A percentile compares a stretch with the other conserved stretches of the same genome.
Evolutionary conservation across 2,329 filamentous ascomycete genomes (phyloP).

Genomic region (Cladorrhinum sp.): DNA sequence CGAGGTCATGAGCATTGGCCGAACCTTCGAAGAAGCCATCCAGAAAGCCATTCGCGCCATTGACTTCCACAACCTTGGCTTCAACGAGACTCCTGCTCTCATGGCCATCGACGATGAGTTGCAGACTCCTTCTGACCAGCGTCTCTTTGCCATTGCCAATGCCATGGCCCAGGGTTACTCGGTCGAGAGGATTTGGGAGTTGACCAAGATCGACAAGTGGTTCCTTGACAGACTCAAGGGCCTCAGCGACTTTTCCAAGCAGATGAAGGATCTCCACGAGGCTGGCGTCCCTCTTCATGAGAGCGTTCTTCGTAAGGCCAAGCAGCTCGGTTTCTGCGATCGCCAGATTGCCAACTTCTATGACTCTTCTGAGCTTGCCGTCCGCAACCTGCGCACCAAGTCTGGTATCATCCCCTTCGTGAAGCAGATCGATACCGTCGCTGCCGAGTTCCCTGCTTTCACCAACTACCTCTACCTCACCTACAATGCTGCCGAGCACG

Average conservation of each 20-base stretch:
- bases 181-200: conserved; percentile 95
- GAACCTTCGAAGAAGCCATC: conserved; percentile 96
- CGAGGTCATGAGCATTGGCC: conserved; percentile 97
- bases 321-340: conserved; percentile 92
- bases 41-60: conserved; percentile 96
- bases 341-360: conserved; percentile 91
- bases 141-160: conserved; percentile 95
- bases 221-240: conserved; percentile 91
- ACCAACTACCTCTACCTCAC: conserved; percentile 98
- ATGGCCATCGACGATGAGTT: conserved; percentile 97
- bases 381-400: conserved; percentile 81
- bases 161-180: conserved; percentile 93
- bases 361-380: conserved; percentile 89
- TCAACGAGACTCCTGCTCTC: conserved; percentile 84
- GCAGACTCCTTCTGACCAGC: conserved; percentile 95
- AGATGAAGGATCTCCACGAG: conserved; percentile 64
- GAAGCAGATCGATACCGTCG: conserved; percentile 98
- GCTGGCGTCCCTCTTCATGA: conserved; percentile 62
- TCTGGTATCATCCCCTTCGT: conserved; percentile 82
- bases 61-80: conserved; percentile 92
- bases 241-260: conserved; percentile 82
- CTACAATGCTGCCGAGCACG: conserved; percentile 86
- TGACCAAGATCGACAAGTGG: conserved; percentile 99
- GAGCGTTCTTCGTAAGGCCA: conserved; percentile 73
- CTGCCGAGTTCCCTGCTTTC: conserved; percentile 88